These are phyloP conservation scores for Monosporascus ibericus DNA, from an alignment of 2,329 filamentous ascomycete species.

Conservation along the genomic window DNA sequence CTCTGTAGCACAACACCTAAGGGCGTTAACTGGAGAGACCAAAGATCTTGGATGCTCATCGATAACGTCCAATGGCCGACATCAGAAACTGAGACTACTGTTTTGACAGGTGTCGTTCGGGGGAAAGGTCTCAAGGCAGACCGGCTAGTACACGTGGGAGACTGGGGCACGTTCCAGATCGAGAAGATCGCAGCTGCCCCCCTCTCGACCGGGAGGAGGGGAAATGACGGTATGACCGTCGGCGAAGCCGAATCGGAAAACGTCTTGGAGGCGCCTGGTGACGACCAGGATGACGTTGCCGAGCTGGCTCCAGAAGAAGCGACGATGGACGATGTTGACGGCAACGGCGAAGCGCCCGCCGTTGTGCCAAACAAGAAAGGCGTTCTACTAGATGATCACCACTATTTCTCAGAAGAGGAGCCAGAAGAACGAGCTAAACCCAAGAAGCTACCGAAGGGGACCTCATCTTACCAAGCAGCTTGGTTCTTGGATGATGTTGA, in stretches of 20 bases:
- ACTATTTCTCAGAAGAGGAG: constrained; percentile 93
- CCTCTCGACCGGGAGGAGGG: constrained; percentile 53
- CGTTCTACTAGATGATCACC: constrained; percentile 90
- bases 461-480: constrained; percentile 87
- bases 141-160: constrained; percentile 81
- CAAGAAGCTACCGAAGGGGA: constrained; percentile 79
- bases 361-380: constrained; percentile 62
- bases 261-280: constrained; percentile 64
- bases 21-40: constrained; percentile 91
- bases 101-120: constrained; percentile 79
- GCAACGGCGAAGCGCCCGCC: constrained; percentile 37
- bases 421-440: constrained; percentile 53
- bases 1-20: constrained; percentile 90
- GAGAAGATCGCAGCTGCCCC: constrained; percentile 80
- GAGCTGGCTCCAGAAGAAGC: constrained; percentile 83
- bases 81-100: constrained; percentile 53
- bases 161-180: constrained; percentile 91
- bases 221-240: constrained; percentile 61
- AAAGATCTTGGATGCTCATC: constrained; percentile 90
- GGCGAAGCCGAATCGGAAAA: constrained; percentile 51
- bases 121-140: constrained; percentile 86
- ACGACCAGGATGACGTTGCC: constrained; percentile 76
- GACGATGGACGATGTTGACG: constrained; percentile 53
- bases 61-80: constrained; percentile 73
- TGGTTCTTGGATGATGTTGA: constrained; percentile 80